Evolutionary conservation across 176 grass and related monocot species (phyloP), one percentile per base, ranked within the genome.

Genomic region (Urochloa ruziziensis): DNA sequence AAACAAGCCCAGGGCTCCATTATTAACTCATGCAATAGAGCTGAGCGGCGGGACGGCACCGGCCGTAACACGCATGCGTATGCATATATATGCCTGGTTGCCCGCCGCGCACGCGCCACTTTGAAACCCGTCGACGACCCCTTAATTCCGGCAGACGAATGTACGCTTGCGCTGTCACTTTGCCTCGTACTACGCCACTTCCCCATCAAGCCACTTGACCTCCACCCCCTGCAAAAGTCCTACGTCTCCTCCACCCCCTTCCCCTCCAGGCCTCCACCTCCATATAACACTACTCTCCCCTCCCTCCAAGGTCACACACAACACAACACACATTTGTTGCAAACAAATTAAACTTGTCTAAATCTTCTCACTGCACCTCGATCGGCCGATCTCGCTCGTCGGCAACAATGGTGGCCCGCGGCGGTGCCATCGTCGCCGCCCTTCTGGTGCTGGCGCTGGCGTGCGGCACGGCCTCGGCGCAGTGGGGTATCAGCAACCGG

Each of bases 81-180:
- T 40, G 39, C 39, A 9, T 40, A 9, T n/a, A n/a, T 7, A 4
- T 39, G 37, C 39, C 39, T 40, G 39, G 10, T 40, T 46, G 43
- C 1, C 43, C n/a, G 23, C 53, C 21, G 23, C 23, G 53, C 10
- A 57, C 21, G 53, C 32, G 66, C 67, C 37, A 27, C 40, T 23
- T 24, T 25, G 43, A 0, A 70, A 1, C 67, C n/a, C 67, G 37
- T 12, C 37, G 36, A 6, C 18, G 12, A 16, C 11, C 51, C 73
- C 51, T 17, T 17, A 39, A 58, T 39, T 24, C 73, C 32, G 73
- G 59, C 24, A 25, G 39, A 32, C 58, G 39, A 62, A 30, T n/a
- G 76, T 21, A 79, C 76, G 76, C 40, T 28, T 64, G 76, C 40
- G 29, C 37, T 47, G 12, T 16, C 42, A 79, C 76, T 79, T 79